Evolutionary conservation across 2,329 filamentous ascomycete species (phyloP), one percentile per base, ranked within the genome.

Genomic region (Coniochaeta sp.): DNA sequence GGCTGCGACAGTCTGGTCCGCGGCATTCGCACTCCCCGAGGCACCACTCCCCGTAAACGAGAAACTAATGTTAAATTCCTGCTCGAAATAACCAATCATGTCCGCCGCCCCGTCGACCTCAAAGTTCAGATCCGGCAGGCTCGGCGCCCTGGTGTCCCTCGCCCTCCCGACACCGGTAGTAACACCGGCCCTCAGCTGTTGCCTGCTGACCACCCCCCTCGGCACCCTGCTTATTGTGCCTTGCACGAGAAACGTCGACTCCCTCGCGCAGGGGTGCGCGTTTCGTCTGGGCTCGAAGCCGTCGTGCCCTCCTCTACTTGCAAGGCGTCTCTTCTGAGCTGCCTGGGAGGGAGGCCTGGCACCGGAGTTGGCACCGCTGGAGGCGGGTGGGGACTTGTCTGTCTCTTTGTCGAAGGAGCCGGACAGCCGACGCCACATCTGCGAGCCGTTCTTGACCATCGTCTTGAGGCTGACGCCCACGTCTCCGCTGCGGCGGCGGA

Each of bases 201-300:
- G 50, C 50, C 19, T 47, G 19, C 19, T 24, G 16, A 52, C 54
- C 16, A 57, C 28, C 6, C 31, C 54, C 34, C 12, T 19, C 11
- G 54, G 54, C 24, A 57, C 22, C 26, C 54, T 28, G 22, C 28
- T 34, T n/a, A 38, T 52, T 3, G 61, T 60, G 6, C 60, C 61
- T 28, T 55, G 60, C 19, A 64, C 57, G 4, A 62, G 62, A 6
- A 64, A 63, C 12, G 60, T 64, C 1, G 58, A 50, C 17, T 65
- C 58, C 4, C 57, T 55, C 22, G 24, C 16, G 22, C 22, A 17
- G 24, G 47, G 47, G 24, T 11, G 47, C 16, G 24, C 31, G 22
- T 52, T 26, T 1, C 47, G 47, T 8, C 22, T 17, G 47, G 47
- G 47, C 22, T 52, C 47, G 47, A 52, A 52, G 24, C 47, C 47